These are phyloP conservation scores for Geotrichum restrictum DNA, from an alignment of 1,139 yeast species.

Conservation along the genomic window DNA sequence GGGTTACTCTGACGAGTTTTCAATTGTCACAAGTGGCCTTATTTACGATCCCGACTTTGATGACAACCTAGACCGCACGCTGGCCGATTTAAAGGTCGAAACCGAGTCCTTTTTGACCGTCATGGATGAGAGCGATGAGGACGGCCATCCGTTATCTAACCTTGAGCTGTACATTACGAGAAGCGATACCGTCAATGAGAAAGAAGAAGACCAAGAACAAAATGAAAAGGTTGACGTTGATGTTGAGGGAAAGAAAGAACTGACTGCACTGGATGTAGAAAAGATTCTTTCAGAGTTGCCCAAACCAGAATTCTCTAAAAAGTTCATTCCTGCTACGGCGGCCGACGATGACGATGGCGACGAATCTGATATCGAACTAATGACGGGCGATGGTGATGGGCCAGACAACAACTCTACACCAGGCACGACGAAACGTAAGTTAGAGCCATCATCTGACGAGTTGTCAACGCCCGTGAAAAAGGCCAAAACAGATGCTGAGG, in stretches of 20 bases:
- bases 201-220: conserved; percentile 12
- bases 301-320: conserved; percentile 37
- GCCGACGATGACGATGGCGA: conserved; percentile 19
- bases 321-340: conserved; percentile 20
- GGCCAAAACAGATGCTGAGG: conserved; percentile 18
- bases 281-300: conserved; percentile 28
- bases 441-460: conserved; percentile 22
- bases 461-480: conserved; percentile 22
- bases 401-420: conserved; percentile 8
- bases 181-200: neutral
- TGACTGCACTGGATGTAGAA: conserved; percentile 9
- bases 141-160: conserved; percentile 43
- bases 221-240: no score
- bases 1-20: conserved; percentile 61
- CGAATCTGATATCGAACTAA: conserved; percentile 21
- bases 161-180: conserved; percentile 58
- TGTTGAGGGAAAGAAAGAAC: conserved; percentile 13
- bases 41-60: conserved; percentile 87
- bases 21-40: conserved; percentile 59
- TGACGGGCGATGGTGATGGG: conserved; percentile 14
- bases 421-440: conserved; percentile 14
- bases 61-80: conserved; percentile 55
- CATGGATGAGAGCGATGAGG: conserved; percentile 70
- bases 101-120: conserved; percentile 62
- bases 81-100: conserved; percentile 54